Evolutionary conservation across 495 filamentous ascomycete genomes (phyloP).

Genomic region (Daldinia caldariorum): DNA sequence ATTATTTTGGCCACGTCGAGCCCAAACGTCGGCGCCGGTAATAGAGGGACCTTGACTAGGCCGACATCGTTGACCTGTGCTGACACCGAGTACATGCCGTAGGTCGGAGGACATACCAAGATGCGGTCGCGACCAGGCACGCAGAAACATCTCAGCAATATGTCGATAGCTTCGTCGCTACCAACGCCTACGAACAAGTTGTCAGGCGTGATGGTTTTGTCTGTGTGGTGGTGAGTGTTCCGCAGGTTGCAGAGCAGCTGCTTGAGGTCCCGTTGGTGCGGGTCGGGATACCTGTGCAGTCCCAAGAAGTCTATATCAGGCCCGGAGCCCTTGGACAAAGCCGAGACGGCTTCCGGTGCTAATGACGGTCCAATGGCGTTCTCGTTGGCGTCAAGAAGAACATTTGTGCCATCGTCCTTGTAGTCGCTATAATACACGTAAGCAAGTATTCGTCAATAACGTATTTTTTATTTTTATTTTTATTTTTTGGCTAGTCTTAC

Average conservation of each 20-base stretch:
- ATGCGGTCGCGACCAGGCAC: slow-evolving; percentile 86
- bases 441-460: slow-evolving; percentile 42
- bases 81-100: slow-evolving; percentile 97
- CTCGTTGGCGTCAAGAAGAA: slow-evolving; percentile 97
- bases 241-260: slow-evolving; percentile 85
- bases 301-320: slow-evolving; percentile 73
- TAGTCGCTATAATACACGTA: slow-evolving; percentile 76
- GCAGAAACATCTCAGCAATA: slow-evolving; percentile 91
- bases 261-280: slow-evolving; percentile 89
- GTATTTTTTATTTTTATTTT: background rate
- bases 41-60: slow-evolving; percentile 84
- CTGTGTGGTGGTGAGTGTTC: slow-evolving; percentile 83
- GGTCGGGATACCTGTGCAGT: slow-evolving; percentile 95
- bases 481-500: slow-evolving; percentile 58
- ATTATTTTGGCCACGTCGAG: slow-evolving; percentile 76
- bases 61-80: slow-evolving; percentile 92
- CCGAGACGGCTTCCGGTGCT: slow-evolving; percentile 38
- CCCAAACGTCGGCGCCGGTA: slow-evolving; percentile 67
- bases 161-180: slow-evolving; percentile 95
- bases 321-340: slow-evolving; percentile 34
- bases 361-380: slow-evolving; percentile 89
- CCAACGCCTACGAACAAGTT: slow-evolving; percentile 96
- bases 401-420: slow-evolving; percentile 97
- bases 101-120: slow-evolving; percentile 93
- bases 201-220: slow-evolving; percentile 75